A percentile compares a stretch with the other conserved stretches of the same genome.
Evolutionary conservation across 164 flowering plant genomes (phyloP).

Genomic region (Aristolochia contorta): DNA sequence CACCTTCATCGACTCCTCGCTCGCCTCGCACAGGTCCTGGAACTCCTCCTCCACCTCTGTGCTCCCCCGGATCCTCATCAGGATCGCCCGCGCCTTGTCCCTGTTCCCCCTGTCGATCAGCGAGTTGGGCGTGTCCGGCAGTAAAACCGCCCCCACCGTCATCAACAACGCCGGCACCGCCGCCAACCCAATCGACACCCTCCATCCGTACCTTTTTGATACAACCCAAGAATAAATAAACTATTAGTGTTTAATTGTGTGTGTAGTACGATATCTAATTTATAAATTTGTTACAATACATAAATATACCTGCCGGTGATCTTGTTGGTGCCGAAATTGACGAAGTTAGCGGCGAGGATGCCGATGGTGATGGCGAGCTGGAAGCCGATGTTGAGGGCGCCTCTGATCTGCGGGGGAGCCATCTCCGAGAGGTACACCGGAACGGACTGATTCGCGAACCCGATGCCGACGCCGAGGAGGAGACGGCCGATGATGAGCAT

Average conservation of each 20-base stretch:
- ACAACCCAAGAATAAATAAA: no score
- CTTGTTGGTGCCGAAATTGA: constrained; percentile 13
- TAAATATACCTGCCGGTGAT: constrained; percentile 10
- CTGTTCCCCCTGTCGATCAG: constrained; percentile 13
- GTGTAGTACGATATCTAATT: no score
- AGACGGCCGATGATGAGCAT: constrained; percentile 31
- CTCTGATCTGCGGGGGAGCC: constrained; percentile 14
- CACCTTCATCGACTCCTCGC: constrained; percentile 9
- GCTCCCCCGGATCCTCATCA: constrained; percentile 15
- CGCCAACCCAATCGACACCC: constrained; percentile 9
- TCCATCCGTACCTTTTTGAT: constrained; percentile 18
- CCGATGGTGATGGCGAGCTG: constrained; percentile 14
- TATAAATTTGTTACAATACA: no score
- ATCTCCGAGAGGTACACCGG: constrained; percentile 16
- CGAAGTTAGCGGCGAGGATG: constrained; percentile 13
- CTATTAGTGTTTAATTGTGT: no score
- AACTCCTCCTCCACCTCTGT: constrained; percentile 14
- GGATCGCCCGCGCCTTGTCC: constrained; percentile 11
- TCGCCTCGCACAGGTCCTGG: constrained; percentile 15
- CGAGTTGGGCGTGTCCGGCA: constrained; percentile 21
- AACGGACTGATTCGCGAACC: constrained; percentile 34
- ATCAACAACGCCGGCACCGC: constrained; percentile 16
- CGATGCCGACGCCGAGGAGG: constrained; percentile 35
- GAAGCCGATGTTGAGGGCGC: constrained; percentile 16
- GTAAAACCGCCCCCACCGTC: constrained; percentile 14